phyloP scores from a whole-genome alignment of 1,139 yeast genomes.

The Taiozyma onychis region DNA sequence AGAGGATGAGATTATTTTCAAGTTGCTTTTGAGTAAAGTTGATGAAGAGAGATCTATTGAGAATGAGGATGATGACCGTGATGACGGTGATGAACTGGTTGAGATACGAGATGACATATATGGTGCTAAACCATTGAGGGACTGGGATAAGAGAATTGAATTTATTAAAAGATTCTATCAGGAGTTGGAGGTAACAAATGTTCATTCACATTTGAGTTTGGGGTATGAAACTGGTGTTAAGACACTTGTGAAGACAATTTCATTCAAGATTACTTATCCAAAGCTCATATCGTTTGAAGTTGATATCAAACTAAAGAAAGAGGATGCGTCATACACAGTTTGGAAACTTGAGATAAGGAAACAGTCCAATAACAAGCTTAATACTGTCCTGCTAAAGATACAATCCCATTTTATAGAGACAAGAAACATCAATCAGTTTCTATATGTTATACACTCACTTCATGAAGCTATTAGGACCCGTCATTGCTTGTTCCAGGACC shows the following conservation, averaged over 20 bases:
- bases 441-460: conserved; percentile 13
- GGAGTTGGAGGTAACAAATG: conserved; percentile 7
- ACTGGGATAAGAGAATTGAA: conserved; percentile 18
- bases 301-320: conserved; percentile 6
- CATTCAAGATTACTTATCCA: conserved; percentile 9
- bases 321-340: conserved; percentile 8
- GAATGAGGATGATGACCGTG: not conserved
- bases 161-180: conserved; percentile 20
- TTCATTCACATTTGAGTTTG: conserved; percentile 11
- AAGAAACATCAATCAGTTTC: conserved; percentile 18
- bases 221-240: conserved; percentile 7
- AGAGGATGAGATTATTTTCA: not conserved
- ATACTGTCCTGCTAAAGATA: conserved; percentile 11
- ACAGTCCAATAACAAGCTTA: conserved; percentile 18
- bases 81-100: not conserved
- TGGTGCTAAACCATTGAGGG: conserved; percentile 13
- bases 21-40: not conserved
- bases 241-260: conserved; percentile 14
- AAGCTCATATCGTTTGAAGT: conserved; percentile 10
- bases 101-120: conserved; percentile 5
- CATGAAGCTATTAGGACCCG: conserved; percentile 6
- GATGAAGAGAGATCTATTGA: not conserved
- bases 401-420: conserved; percentile 1
- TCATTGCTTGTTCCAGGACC: not conserved
- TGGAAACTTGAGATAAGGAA: conserved; percentile 9